Evolutionary conservation across 139 green algal species (phyloP), one percentile per base, ranked within the genome.

Genomic region (Microglena sp.): DNA sequence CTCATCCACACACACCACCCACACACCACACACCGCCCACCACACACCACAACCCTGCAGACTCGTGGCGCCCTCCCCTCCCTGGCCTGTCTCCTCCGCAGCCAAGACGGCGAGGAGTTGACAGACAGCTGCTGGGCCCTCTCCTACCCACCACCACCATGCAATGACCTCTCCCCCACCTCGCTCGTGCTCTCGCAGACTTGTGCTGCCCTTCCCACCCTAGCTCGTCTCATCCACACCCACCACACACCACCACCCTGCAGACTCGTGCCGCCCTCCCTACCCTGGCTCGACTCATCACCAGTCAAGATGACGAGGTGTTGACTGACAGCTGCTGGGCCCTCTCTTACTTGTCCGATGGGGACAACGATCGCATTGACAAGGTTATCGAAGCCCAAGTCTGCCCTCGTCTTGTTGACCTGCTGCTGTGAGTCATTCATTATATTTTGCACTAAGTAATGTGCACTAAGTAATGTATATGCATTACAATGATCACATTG

Each of bases 101-200:
- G 78, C 18, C 75, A 70, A 22, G 92, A 98, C 46, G 93, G 97
- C 76, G 91, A 98, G 77, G 90, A 98, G 32, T 77, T 99, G 22
- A 99, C 94, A 24, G 94, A 99, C 71, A 92, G 92, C 0, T 97
- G 93, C 82, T 99, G 94, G 94, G 94, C 94, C n/a, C 86, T 99
- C 54, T 94, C 82, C 21, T 99, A 99, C 79, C 81, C 98, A 22
- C 94, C 83, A 7, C 94, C 98, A 45, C 80, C 91, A 78, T 87
- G 84, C 27, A 88, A 87, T 67, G 67, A 77, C n/a, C n/a, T n/a
- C n/a, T n/a, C n/a, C n/a, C n/a, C n/a, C n/a, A n/a, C n/a, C n/a
- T n/a, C n/a, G n/a, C n/a, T n/a, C n/a, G n/a, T n/a, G n/a, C n/a
- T n/a, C n/a, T n/a, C n/a, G n/a, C n/a, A n/a, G n/a, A n/a, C n/a